These are phyloP conservation scores for Zygnema cylindricum DNA, from an alignment of 139 green algal genomes.

Conservation along the genomic window DNA sequence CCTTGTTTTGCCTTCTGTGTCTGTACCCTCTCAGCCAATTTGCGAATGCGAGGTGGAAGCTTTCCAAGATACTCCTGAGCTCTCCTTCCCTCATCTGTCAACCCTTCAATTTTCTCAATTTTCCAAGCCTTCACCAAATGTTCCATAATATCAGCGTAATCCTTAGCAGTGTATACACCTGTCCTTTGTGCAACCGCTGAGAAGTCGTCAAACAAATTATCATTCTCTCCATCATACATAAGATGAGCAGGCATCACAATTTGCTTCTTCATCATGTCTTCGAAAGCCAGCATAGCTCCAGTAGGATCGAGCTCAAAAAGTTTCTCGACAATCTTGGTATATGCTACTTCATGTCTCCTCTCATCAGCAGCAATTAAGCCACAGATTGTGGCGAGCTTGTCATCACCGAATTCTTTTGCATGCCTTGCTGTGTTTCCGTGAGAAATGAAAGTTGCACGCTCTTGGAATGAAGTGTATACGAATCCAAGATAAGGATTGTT, in stretches of 20 bases:
- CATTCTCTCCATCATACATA: conserved; percentile 92
- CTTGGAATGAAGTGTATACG: conserved; percentile 96
- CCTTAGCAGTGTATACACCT: conserved; percentile 76
- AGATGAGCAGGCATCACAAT: conserved; percentile 98
- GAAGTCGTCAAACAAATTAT: conserved; percentile 80
- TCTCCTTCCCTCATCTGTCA: conserved; percentile 69
- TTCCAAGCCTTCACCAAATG: conserved; percentile 88
- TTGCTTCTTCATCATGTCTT: conserved; percentile 99
- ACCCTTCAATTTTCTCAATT: conserved; percentile 67
- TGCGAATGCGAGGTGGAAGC: conserved; percentile 86
- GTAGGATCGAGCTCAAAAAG: conserved; percentile 88
- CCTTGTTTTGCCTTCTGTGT: conserved; percentile 75
- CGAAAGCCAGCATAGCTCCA: conserved; percentile 89
- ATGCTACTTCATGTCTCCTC: conserved; percentile 93
- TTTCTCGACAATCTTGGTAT: conserved; percentile 86
- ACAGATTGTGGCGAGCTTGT: conserved; percentile 87
- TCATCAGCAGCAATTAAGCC: conserved; percentile 93
- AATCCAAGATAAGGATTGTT: conserved; percentile 99
- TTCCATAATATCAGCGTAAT: conserved; percentile 97
- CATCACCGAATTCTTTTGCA: conserved; percentile 87
- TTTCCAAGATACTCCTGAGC: conserved; percentile 69
- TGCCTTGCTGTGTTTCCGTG: conserved; percentile 94
- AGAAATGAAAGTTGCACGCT: conserved; percentile 91
- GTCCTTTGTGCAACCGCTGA: conserved; percentile 88
- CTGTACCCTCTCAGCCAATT: conserved; percentile 79